Percentiles rank a stretch among this genome's conserved stretches.
Conservation (phyloP, 441 rosid species). For the Rhodomyrtus psidioides region DNA sequence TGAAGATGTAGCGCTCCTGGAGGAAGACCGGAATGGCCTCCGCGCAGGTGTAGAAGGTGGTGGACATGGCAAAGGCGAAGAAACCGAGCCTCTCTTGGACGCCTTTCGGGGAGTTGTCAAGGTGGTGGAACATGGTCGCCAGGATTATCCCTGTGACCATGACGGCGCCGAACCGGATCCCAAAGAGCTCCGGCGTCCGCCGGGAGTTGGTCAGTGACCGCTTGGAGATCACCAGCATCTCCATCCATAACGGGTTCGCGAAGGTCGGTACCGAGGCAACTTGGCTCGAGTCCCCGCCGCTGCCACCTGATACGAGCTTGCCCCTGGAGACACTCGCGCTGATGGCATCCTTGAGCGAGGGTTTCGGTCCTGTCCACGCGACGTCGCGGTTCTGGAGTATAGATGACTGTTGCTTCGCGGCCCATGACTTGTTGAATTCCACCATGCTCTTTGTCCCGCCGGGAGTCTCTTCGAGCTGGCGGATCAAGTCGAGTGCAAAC, state of each 20-base stretch:
- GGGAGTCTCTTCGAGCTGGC: constrained; percentile 10
- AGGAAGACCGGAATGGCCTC: constrained; percentile 81
- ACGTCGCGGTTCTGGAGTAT: not conserved
- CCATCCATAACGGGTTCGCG: constrained; percentile 74
- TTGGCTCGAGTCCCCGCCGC: constrained; percentile 15
- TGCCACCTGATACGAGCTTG: constrained; percentile 24
- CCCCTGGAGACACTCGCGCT: constrained; percentile 6
- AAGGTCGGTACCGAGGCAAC: constrained; percentile 43
- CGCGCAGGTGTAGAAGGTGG: constrained; percentile 82
- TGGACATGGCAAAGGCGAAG: constrained; percentile 83
- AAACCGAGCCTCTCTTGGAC: constrained; percentile 73
- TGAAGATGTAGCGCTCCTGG: constrained; percentile 83
- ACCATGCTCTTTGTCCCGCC: constrained; percentile 1
- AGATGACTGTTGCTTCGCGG: not conserved
- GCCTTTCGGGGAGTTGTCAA: constrained; percentile 75
- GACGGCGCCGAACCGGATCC: constrained; percentile 69
- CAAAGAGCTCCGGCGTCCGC: constrained; percentile 69
- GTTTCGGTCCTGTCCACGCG: not conserved
- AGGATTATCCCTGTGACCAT: constrained; percentile 63
- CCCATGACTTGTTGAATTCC: constrained; percentile 11
- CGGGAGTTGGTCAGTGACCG: constrained; percentile 64
- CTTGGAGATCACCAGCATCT: constrained; percentile 66
- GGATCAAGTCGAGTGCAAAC: constrained; percentile 10
- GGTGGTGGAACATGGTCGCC: constrained; percentile 61
- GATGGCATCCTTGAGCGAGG: constrained; percentile 12